Conservation (phyloP, 305 asterid species). For the Fraxinus baroniana region DNA sequence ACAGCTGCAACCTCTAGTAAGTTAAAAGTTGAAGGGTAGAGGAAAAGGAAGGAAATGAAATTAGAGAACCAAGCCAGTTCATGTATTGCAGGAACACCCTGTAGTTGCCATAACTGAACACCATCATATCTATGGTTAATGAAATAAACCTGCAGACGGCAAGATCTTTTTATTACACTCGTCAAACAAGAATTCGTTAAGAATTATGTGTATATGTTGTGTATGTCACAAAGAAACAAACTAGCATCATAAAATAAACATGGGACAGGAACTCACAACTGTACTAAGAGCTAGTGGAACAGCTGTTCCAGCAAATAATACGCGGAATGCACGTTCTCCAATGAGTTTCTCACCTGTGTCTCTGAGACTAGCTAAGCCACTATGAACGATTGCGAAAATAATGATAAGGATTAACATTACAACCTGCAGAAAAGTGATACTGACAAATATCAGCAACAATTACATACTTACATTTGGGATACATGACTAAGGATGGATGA, state of each 20-base stretch:
- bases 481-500: background rate
- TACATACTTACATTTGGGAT: background rate
- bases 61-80: slow-evolving; percentile 66
- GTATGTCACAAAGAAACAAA: background rate
- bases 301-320: slow-evolving; percentile 82
- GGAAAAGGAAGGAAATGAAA: slow-evolving; percentile 81
- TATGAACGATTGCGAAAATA: slow-evolving; percentile 84
- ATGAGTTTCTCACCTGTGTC: slow-evolving; percentile 94
- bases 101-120: slow-evolving; percentile 90
- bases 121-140: slow-evolving; percentile 97
- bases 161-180: slow-evolving; percentile 11
- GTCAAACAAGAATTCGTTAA: slow-evolving; percentile 1
- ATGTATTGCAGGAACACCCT: slow-evolving; percentile 69
- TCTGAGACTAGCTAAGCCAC: slow-evolving; percentile 97
- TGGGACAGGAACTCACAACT: slow-evolving; percentile 61
- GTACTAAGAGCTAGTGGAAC: slow-evolving; percentile 94
- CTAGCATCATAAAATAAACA: background rate
- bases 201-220: background rate
- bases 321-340: slow-evolving; percentile 96
- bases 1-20: slow-evolving; percentile 95
- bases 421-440: slow-evolving; percentile 48
- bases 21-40: slow-evolving; percentile 93
- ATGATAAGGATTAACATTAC: slow-evolving; percentile 65
- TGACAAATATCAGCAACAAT: slow-evolving; percentile 7
- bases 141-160: slow-evolving; percentile 72